Conservation (phyloP, 805 yeast species). For the Teunomyces stri region DNA sequence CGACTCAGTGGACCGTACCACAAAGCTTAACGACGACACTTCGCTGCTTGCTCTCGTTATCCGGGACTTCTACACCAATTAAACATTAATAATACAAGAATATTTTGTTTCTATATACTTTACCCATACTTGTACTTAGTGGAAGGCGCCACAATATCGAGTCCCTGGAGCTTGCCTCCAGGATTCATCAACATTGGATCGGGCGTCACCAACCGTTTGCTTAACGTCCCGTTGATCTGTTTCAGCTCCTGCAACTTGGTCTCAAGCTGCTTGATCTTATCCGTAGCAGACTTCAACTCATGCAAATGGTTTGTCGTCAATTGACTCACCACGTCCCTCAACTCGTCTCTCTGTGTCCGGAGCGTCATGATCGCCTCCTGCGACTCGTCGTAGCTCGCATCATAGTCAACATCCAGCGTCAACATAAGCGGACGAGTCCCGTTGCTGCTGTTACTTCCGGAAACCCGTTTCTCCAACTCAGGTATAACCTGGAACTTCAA, state of each 20-base stretch:
- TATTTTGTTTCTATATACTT: background rate
- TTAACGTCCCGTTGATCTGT: constrained; percentile 32
- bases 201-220: constrained; percentile 17
- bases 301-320: constrained; percentile 34
- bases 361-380: constrained; percentile 10
- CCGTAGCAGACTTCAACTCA: constrained; percentile 35
- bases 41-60: background rate
- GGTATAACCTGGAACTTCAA: constrained; percentile 47
- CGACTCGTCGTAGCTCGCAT: constrained; percentile 10
- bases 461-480: constrained; percentile 37
- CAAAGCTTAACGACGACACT: background rate
- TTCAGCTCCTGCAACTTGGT: constrained; percentile 27
- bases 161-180: constrained; percentile 41
- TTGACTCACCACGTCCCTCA: constrained; percentile 38
- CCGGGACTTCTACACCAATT: background rate
- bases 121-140: constrained; percentile 15
- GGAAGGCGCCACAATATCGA: constrained; percentile 35
- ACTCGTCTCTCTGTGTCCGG: constrained; percentile 38
- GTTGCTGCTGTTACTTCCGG: background rate
- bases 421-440: constrained; percentile 7
- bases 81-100: background rate
- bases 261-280: constrained; percentile 33
- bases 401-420: constrained; percentile 7
- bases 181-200: constrained; percentile 8
- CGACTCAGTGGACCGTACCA: background rate